Conservation (phyloP, 2,329 filamentous ascomycete species). For the Alternaria arbusti region DNA sequence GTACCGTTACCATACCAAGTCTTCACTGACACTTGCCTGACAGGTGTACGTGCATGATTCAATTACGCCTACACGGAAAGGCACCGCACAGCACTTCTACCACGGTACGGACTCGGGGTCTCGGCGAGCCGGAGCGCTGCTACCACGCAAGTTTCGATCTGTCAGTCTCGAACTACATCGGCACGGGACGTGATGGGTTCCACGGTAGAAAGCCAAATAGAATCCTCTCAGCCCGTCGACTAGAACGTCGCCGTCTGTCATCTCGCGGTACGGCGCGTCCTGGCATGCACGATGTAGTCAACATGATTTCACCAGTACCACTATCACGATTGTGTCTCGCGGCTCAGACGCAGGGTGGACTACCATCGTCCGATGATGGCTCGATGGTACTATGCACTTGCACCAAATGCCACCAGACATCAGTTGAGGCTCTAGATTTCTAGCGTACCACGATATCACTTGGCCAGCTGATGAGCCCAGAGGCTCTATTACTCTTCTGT, state of each 20-base stretch:
- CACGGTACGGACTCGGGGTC: not conserved
- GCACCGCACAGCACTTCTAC: not conserved
- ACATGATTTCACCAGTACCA: not conserved
- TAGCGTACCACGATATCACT: slow-evolving; percentile 3
- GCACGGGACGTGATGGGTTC: not conserved
- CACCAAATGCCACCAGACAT: not conserved
- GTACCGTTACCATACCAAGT: not conserved
- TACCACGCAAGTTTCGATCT: not conserved
- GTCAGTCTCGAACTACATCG: slow-evolving; percentile 1
- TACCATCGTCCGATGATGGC: not conserved
- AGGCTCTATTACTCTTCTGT: not conserved
- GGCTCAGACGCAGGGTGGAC: not conserved
- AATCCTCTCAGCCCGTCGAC: not conserved
- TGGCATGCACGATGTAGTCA: not conserved
- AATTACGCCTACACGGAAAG: not conserved
- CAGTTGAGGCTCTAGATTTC: slow-evolving; percentile 1
- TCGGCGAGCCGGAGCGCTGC: slow-evolving; percentile 1
- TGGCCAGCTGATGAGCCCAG: slow-evolving; percentile 1
- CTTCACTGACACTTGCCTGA: not conserved
- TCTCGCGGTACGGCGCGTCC: not conserved
- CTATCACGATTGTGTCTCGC: not conserved
- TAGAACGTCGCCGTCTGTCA: not conserved
- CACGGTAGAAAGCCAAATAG: not conserved
- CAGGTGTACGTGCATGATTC: not conserved
- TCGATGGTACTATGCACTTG: not conserved